phyloP scores from a whole-genome alignment of 768 basidiomycete species.

The Cystobasidium tubakii region DNA sequence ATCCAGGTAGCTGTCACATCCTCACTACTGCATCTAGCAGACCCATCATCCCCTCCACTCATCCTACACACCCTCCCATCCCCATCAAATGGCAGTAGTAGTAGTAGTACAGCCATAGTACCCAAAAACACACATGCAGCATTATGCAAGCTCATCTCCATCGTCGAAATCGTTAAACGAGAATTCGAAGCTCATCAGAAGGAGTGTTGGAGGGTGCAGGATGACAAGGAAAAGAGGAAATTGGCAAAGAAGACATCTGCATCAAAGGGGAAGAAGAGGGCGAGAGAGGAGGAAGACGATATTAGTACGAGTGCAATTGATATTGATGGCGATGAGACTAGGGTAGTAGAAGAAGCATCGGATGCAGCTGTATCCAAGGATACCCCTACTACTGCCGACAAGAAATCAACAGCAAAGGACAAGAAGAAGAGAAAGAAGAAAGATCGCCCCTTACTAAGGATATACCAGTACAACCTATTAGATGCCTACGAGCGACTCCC shows the following conservation, averaged over 20 bases:
- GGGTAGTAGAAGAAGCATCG: neutral
- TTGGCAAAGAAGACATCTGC: neutral
- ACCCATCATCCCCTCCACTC: conserved; percentile 6
- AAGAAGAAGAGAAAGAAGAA: conserved; percentile 1
- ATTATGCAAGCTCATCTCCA: conserved; percentile 32
- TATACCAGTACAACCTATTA: conserved; percentile 21
- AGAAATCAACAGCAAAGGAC: neutral
- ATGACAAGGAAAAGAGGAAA: conserved; percentile 2
- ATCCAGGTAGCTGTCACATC: conserved; percentile 19
- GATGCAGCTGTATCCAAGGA: neutral
- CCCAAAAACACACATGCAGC: conserved; percentile 19
- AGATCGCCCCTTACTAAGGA: neutral
- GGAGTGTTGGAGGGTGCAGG: neutral
- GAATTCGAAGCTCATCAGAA: conserved; percentile 21
- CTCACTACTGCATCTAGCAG: conserved; percentile 2
- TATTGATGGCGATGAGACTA: neutral
- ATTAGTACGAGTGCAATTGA: no score
- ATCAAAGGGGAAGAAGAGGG: conserved; percentile 30
- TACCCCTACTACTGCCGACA: neutral
- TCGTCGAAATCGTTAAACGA: conserved; percentile 38
- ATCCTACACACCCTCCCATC: conserved; percentile 29
- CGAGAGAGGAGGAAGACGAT: conserved; percentile 9
- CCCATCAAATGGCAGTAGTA: neutral
- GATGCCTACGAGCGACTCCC: conserved; percentile 7
- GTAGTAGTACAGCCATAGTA: neutral